Evolutionary conservation across 2,329 filamentous ascomycete genomes (phyloP).

Genomic region (Verticillium klebahnii): DNA sequence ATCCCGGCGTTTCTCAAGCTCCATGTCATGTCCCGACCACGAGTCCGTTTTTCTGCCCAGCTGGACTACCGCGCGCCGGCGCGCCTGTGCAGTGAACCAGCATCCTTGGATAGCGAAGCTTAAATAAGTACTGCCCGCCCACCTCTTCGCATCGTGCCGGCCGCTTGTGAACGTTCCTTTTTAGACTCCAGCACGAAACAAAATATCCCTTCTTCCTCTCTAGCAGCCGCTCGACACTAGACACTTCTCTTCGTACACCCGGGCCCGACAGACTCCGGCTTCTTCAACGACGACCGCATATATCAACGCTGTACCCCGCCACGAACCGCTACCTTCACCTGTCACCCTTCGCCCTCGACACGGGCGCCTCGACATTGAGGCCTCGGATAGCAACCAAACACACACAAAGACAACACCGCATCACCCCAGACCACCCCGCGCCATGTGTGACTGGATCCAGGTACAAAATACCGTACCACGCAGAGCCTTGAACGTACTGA

Average conservation of each 20-base stretch:
- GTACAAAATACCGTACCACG: constrained; percentile 17
- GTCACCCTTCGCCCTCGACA: background rate
- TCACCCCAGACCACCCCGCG: background rate
- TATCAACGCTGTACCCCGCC: background rate
- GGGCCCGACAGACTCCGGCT: background rate
- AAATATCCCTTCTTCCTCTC: background rate
- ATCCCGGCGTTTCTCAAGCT: constrained; percentile 1
- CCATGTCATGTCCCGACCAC: background rate
- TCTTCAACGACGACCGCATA: background rate
- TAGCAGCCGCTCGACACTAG: background rate
- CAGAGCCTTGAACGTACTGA: constrained; percentile 3
- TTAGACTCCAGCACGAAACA: background rate
- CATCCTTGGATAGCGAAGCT: background rate
- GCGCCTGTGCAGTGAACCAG: background rate
- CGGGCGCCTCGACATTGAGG: background rate
- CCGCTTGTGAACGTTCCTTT: background rate
- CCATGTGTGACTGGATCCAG: constrained; percentile 49
- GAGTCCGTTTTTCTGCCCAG: background rate
- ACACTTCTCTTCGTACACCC: background rate
- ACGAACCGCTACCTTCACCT: background rate
- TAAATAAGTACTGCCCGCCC: background rate
- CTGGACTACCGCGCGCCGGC: background rate
- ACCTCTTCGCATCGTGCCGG: background rate
- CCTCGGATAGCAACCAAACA: background rate
- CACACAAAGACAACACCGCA: background rate